A percentile compares a stretch with the other conserved stretches of the same genome.
Evolutionary conservation across 106 monocot species (phyloP).

Genomic region (Allium cepa): DNA sequence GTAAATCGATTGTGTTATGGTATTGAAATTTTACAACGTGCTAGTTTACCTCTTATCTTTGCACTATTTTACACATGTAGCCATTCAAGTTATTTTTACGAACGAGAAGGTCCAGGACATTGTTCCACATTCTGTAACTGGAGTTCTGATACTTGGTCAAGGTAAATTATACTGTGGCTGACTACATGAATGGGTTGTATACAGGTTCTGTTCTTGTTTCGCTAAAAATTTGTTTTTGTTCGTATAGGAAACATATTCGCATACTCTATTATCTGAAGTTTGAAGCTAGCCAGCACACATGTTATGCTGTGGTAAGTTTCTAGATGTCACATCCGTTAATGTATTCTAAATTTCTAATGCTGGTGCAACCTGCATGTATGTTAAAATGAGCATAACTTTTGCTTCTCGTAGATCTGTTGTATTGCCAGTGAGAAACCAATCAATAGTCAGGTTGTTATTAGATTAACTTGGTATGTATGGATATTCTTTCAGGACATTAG

Average conservation of each 20-base stretch:
- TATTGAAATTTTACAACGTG: too few species aligned
- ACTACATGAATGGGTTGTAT: not conserved
- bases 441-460: too few species aligned
- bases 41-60: constrained; percentile 6
- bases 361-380: not conserved
- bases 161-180: constrained; percentile 27
- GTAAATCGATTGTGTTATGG: too few species aligned
- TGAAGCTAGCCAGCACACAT: not conserved
- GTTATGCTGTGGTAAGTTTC: constrained; percentile 20
- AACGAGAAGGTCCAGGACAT: constrained; percentile 71
- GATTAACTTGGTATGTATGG: constrained; percentile 4
- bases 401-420: too few species aligned
- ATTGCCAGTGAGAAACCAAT: too few species aligned
- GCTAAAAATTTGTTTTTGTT: not conserved
- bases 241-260: constrained; percentile 46
- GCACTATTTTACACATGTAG: constrained; percentile 22
- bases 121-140: constrained; percentile 43
- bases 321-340: too few species aligned
- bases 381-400: constrained; percentile 3
- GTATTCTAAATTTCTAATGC: not conserved
- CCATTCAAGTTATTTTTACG: constrained; percentile 55
- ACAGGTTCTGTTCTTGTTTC: not conserved
- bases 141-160: constrained; percentile 62
- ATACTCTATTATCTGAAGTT: constrained; percentile 47
- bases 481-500: too few species aligned